Evolutionary conservation across 23 red algal species (phyloP).

Genomic region (Agarophyton chilense): DNA sequence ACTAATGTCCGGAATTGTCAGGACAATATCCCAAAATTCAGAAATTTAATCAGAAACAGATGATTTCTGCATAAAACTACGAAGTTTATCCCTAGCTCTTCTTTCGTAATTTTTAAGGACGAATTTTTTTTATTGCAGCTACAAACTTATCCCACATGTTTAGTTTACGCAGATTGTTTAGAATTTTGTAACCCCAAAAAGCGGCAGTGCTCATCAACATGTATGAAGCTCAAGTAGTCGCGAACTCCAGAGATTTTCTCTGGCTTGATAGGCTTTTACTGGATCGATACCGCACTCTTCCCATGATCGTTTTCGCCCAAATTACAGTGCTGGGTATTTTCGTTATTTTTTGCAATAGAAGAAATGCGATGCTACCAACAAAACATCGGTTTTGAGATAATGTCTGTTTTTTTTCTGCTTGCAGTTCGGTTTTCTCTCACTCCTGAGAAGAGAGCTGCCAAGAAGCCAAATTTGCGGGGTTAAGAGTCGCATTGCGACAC

Average conservation of each 20-base stretch:
- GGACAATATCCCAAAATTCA: not conserved
- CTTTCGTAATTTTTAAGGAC: not conserved
- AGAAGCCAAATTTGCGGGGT: no score
- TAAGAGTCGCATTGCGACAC: no score
- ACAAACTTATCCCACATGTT: no score
- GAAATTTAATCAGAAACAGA: slow-evolving; percentile 3
- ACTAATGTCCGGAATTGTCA: slow-evolving; percentile 13
- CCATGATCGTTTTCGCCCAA: no score
- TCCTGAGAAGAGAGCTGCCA: no score
- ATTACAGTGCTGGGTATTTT: no score
- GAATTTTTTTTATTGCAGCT: not conserved
- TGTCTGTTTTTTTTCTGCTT: no score
- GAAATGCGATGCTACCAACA: no score
- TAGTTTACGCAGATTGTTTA: no score
- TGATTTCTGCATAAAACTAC: not conserved
- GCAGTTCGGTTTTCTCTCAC: no score
- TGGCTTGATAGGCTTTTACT: not conserved
- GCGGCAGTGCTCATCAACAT: not conserved
- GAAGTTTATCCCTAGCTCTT: not conserved
- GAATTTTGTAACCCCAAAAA: not conserved
- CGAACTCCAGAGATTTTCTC: not conserved
- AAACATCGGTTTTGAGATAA: no score
- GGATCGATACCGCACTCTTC: slow-evolving; percentile 6
- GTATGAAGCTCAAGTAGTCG: not conserved
- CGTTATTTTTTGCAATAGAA: no score